Conservation (phyloP, 805 yeast genomes). For the Myxozyma udenii region DNA sequence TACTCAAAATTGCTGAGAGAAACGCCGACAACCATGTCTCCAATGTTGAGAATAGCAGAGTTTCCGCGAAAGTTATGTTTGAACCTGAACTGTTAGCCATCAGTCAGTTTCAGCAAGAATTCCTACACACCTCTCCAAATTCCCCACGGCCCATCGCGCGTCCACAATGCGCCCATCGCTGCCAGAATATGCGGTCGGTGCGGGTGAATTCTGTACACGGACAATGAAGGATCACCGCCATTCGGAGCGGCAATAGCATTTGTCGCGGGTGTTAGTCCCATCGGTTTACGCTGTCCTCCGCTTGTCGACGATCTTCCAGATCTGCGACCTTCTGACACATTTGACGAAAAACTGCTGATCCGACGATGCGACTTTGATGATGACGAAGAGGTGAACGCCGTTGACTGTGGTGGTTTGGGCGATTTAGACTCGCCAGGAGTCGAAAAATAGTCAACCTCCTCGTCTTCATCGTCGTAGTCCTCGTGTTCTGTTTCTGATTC, state of each 20-base stretch:
- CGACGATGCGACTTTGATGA: slow-evolving; percentile 1
- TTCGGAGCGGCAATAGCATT: neutral
- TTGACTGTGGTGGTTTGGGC: slow-evolving; percentile 5
- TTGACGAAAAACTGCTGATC: slow-evolving; percentile 7
- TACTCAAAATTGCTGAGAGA: slow-evolving; percentile 70
- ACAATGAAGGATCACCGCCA: neutral
- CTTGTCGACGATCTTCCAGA: too few species aligned
- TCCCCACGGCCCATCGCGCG: slow-evolving; percentile 62
- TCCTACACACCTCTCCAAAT: slow-evolving; percentile 52
- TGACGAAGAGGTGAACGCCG: neutral
- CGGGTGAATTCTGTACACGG: slow-evolving; percentile 16
- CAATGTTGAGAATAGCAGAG: slow-evolving; percentile 67
- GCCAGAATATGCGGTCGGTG: slow-evolving; percentile 37
- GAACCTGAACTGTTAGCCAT: slow-evolving; percentile 58
- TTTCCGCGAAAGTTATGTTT: slow-evolving; percentile 73
- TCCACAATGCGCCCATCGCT: slow-evolving; percentile 50
- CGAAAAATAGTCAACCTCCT: slow-evolving; percentile 28
- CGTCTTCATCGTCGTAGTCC: slow-evolving; percentile 24
- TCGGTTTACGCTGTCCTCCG: too few species aligned
- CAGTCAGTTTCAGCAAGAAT: slow-evolving; percentile 45
- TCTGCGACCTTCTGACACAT: too few species aligned
- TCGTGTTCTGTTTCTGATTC: slow-evolving; percentile 7
- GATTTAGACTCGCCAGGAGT: slow-evolving; percentile 13
- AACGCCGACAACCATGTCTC: slow-evolving; percentile 93
- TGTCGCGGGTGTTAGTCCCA: too few species aligned